A percentile compares a stretch with the other conserved stretches of the same genome.
phyloP scores from a whole-genome alignment of 2,329 filamentous ascomycete genomes.

The Hirsutella rhossiliensis region DNA sequence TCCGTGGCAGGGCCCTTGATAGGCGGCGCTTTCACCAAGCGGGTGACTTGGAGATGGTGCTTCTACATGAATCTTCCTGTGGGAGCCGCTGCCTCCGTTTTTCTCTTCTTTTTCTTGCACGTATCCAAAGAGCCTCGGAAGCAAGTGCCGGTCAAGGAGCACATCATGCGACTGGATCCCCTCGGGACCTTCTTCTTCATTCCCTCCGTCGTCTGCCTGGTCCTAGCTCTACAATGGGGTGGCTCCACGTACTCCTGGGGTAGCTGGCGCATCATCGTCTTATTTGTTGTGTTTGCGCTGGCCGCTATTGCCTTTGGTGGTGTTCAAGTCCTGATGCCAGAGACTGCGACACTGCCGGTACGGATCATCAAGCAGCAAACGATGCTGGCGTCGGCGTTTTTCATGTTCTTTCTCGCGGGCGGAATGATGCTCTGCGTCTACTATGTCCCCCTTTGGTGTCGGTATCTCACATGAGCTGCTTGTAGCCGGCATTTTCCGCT shows the following conservation, averaged over 20 bases:
- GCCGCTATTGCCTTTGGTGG: conserved; percentile 35
- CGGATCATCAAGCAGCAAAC: conserved; percentile 26
- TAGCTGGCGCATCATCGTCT: conserved; percentile 33
- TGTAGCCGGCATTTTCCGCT: conserved; percentile 20
- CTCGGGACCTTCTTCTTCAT: conserved; percentile 36
- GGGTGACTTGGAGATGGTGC: conserved; percentile 40
- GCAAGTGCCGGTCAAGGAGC: background rate
- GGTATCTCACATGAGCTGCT: background rate
- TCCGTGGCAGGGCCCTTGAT: conserved; percentile 37
- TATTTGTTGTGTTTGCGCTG: conserved; percentile 37
- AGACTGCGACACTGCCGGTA: conserved; percentile 32
- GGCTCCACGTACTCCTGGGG: conserved; percentile 39
- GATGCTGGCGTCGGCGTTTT: conserved; percentile 27
- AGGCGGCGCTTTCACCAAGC: conserved; percentile 37
- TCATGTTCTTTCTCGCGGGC: conserved; percentile 36
- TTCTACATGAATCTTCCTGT: conserved; percentile 36
- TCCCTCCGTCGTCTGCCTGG: conserved; percentile 37
- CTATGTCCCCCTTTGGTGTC: conserved; percentile 23
- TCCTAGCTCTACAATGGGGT: conserved; percentile 46
- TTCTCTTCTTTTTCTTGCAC: conserved; percentile 34
- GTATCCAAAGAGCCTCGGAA: conserved; percentile 12
- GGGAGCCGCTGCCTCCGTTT: conserved; percentile 30
- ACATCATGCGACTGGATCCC: conserved; percentile 32
- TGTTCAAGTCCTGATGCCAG: conserved; percentile 29
- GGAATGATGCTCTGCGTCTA: conserved; percentile 41